A percentile compares a stretch with the other conserved stretches of the same genome.
phyloP scores from a whole-genome alignment of 768 basidiomycete genomes.

The Mycena alexandri region DNA sequence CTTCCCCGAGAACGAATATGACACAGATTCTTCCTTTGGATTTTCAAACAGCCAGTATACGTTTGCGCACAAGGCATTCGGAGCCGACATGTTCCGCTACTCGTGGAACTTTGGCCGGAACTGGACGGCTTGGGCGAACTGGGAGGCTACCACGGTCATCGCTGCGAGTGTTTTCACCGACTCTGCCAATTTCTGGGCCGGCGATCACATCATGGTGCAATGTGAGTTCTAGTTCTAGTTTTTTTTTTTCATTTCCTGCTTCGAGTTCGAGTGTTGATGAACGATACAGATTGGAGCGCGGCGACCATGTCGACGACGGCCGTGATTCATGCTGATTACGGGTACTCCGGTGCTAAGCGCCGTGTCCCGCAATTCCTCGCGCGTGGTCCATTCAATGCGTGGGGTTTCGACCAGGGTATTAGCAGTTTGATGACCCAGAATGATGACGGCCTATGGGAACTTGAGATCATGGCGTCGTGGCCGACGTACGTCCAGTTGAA shows the following conservation, averaged over 20 bases:
- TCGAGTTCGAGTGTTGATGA: conserved; percentile 5
- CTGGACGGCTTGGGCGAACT: conserved; percentile 85
- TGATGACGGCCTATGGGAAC: conserved; percentile 79
- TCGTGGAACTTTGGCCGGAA: conserved; percentile 88
- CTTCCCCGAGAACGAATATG: conserved; percentile 88
- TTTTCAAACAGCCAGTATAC: conserved; percentile 74
- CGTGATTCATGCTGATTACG: conserved; percentile 83
- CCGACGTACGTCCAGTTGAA: conserved; percentile 92
- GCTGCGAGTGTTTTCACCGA: conserved; percentile 67
- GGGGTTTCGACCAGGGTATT: conserved; percentile 92
- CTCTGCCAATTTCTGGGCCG: conserved; percentile 76
- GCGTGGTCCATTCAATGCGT: conserved; percentile 90
- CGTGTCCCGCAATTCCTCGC: conserved; percentile 90
- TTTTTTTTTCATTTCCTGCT: background rate
- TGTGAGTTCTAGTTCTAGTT: conserved; percentile 62
- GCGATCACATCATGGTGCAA: conserved; percentile 90
- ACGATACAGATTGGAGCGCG: conserved; percentile 79
- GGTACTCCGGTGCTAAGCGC: conserved; percentile 67
- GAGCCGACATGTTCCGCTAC: conserved; percentile 90
- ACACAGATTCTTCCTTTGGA: conserved; percentile 65
- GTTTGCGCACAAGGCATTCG: conserved; percentile 85
- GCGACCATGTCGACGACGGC: conserved; percentile 70
- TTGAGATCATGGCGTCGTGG: conserved; percentile 92
- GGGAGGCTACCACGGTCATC: conserved; percentile 81
- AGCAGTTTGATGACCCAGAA: conserved; percentile 75